Evolutionary conservation across 1,284 basidiomycete species (phyloP).

Genomic region (Pseudozyma sp.): DNA sequence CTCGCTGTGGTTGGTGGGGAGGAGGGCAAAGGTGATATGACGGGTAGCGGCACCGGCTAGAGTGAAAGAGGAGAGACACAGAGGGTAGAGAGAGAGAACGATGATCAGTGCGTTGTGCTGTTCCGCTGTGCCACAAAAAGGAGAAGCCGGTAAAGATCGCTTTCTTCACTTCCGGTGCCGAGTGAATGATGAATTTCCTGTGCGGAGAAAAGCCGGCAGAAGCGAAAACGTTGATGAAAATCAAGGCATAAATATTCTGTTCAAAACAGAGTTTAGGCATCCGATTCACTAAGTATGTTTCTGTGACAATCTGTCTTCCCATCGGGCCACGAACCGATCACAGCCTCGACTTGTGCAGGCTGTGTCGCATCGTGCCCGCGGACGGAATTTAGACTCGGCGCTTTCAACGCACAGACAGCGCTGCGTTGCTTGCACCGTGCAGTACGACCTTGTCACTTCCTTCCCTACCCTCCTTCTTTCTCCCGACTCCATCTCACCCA

Average conservation of each 20-base stretch:
- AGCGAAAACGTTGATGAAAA: neutral
- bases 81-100: neutral
- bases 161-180: slow-evolving; percentile 15
- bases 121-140: neutral
- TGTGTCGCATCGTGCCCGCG: neutral
- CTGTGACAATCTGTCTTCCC: too few species aligned
- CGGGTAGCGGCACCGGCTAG: too few species aligned
- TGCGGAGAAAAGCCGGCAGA: too few species aligned
- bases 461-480: neutral
- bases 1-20: slow-evolving; percentile 2
- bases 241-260: neutral
- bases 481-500: neutral
- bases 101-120: slow-evolving; percentile 2
- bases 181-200: too few species aligned
- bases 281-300: neutral
- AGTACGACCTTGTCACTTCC: neutral
- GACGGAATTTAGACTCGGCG: neutral
- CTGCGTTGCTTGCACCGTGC: too few species aligned
- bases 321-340: slow-evolving; percentile 5
- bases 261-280: neutral
- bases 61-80: neutral
- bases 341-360: neutral
- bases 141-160: slow-evolving; percentile 14
- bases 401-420: too few species aligned
- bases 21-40: neutral